Evolutionary conservation across 2,329 filamentous ascomycete genomes (phyloP), one percentile per base, ranked within the genome.

Genomic region (Fusarium sp.): DNA sequence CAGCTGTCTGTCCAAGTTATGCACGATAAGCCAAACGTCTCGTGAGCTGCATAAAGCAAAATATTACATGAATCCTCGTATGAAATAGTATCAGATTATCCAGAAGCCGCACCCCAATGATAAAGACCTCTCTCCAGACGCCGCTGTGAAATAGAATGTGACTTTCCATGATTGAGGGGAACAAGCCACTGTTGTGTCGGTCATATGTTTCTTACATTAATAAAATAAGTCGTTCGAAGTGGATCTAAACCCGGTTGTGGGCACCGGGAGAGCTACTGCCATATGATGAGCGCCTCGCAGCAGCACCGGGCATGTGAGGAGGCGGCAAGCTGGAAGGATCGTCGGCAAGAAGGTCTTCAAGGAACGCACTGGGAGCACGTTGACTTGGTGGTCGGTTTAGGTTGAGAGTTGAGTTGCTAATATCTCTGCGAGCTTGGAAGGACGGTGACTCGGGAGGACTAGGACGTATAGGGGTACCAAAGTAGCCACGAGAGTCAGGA

Each of bases 261-360:
- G 65, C 62, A 18, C 70, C 64, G 20, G 65, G 71, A 24, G 70
- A 69, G 27, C 68, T 68, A 56, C 32, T 71, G 22, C 71, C 70
- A 51, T 75, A 71, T 12, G 74, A 72, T 29, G 71, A 72, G 20
- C 72, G 73, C 30, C 69, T 70, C 13, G 55, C 69, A 46, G 69
- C 62, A 7, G 74, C 71, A 12, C 48, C 76, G 9, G 79, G 78
- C 79, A 81, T 81, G 6, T 81, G 73, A 45, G 75, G 76, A 16
- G 85, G 83, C 13, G 86, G 86, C 57, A 88, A 82, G 70, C 81
- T 79, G 40, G 82, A 82, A 8, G 85, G 83, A 75, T 94, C 91
- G 69, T 92, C 92, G 76, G 94, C 93, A 66, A 98, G 91, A 52
- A 98, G 81, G 78, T 98, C 94, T 64, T 98, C 94, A 41, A 98